phyloP scores from a whole-genome alignment of 768 basidiomycete genomes.

The Termitomyces sp. region DNA sequence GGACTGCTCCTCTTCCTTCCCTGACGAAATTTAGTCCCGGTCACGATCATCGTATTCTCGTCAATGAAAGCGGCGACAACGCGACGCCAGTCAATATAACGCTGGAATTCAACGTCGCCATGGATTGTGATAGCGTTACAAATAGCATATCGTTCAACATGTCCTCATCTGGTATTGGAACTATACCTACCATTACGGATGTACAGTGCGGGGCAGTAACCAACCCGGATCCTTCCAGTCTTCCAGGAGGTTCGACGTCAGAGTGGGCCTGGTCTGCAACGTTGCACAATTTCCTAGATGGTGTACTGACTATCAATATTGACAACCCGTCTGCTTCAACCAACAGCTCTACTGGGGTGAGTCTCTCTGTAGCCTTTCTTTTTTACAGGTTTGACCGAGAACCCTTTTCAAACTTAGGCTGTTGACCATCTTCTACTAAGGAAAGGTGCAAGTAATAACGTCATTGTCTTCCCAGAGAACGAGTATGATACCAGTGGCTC shows the following conservation, averaged over 20 bases:
- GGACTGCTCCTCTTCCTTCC: slow-evolving; percentile 68
- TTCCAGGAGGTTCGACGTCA: slow-evolving; percentile 57
- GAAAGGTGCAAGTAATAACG: slow-evolving; percentile 72
- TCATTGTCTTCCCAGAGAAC: slow-evolving; percentile 81
- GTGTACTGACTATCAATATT: slow-evolving; percentile 72
- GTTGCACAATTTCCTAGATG: slow-evolving; percentile 73
- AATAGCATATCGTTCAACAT: slow-evolving; percentile 61
- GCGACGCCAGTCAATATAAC: slow-evolving; percentile 62
- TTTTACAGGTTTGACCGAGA: slow-evolving; percentile 5
- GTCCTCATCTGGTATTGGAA: slow-evolving; percentile 62
- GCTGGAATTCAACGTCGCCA: slow-evolving; percentile 74
- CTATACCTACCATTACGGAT: slow-evolving; percentile 48
- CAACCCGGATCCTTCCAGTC: slow-evolving; percentile 41
- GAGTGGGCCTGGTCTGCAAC: slow-evolving; percentile 75
- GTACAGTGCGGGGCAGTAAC: slow-evolving; percentile 47
- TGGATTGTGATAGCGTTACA: slow-evolving; percentile 74
- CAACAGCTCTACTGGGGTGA: slow-evolving; percentile 49
- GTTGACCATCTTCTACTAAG: slow-evolving; percentile 77
- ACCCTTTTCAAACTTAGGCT: slow-evolving; percentile 31
- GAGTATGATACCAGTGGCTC: slow-evolving; percentile 67
- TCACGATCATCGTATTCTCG: slow-evolving; percentile 74
- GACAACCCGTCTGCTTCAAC: slow-evolving; percentile 46
- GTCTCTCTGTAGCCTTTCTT: slow-evolving; percentile 19
- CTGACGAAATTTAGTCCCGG: slow-evolving; percentile 82
- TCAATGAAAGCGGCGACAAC: slow-evolving; percentile 40